These are phyloP conservation scores for Trypanosoma congolense DNA, from an alignment of 208 protist species.

Conservation along the genomic window DNA sequence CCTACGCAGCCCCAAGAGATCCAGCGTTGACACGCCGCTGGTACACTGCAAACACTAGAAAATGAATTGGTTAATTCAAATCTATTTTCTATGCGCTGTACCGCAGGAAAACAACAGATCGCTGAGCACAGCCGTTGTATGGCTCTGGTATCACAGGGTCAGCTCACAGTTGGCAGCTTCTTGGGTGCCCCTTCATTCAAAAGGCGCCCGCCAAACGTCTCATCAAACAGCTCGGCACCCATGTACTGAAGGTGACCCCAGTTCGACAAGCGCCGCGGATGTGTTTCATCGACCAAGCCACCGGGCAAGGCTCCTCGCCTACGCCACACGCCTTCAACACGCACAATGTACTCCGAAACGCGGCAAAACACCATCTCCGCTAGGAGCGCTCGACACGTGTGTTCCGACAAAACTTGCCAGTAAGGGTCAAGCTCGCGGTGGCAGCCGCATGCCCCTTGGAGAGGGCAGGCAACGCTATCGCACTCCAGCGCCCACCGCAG, in stretches of 20 bases:
- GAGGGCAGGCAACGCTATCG: conserved; percentile 26
- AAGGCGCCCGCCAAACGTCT: conserved; percentile 16
- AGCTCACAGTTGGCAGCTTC: conserved; percentile 4
- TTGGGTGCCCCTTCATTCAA: conserved; percentile 22
- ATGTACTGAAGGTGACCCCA: conserved; percentile 26
- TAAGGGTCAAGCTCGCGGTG: conserved; percentile 10
- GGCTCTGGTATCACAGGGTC: too few relatives aligned
- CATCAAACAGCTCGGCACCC: conserved; percentile 17
- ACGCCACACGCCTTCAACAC: conserved; percentile 43
- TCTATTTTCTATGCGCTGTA: too few relatives aligned
- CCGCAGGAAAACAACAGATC: too few relatives aligned
- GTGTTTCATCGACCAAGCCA: neutral
- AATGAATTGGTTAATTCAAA: too few relatives aligned
- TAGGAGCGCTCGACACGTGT: conserved; percentile 43
- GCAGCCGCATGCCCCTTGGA: neutral
- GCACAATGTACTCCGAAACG: conserved; percentile 57
- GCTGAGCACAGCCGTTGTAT: too few relatives aligned
- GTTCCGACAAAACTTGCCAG: conserved; percentile 36
- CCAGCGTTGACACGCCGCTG: too few relatives aligned
- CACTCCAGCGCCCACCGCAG: conserved; percentile 66
- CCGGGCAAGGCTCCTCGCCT: conserved; percentile 1
- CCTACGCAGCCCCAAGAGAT: too few relatives aligned
- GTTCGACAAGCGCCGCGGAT: conserved; percentile 15
- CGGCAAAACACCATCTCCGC: conserved; percentile 44
- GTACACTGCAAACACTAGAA: too few relatives aligned